phyloP scores from a whole-genome alignment of 805 yeast genomes.

The Alloascoidea hylecoeti region DNA sequence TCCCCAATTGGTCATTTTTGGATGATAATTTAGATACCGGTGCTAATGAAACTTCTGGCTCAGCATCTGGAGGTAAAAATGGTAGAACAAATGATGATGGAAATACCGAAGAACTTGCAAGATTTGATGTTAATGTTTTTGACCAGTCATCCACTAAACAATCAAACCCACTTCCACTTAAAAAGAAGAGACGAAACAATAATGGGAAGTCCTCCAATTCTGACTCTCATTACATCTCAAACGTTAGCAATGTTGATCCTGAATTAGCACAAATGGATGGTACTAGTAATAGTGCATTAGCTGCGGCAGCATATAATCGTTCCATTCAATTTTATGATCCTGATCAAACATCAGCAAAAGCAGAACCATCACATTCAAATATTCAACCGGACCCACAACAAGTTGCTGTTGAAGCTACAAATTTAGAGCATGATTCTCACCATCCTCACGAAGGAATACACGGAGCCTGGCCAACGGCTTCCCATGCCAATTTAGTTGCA shows the following conservation, averaged over 20 bases:
- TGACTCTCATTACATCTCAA: not conserved
- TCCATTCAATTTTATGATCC: not conserved
- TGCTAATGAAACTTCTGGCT: not conserved
- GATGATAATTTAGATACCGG: slow-evolving; percentile 2
- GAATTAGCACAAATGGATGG: slow-evolving; percentile 2
- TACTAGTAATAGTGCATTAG: not conserved
- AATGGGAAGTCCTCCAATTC: not conserved
- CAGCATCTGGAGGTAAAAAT: too few relatives aligned
- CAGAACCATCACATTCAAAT: not conserved
- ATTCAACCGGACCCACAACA: slow-evolving; percentile 1
- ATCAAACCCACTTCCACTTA: slow-evolving; percentile 4
- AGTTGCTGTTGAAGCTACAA: slow-evolving; percentile 1
- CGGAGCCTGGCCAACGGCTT: slow-evolving; percentile 1
- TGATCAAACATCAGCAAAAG: not conserved
- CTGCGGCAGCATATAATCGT: not conserved
- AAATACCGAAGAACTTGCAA: not conserved
- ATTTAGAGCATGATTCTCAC: not conserved
- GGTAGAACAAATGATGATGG: not conserved
- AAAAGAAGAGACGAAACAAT: slow-evolving; percentile 1
- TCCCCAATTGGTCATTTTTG: not conserved
- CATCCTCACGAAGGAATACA: too few relatives aligned
- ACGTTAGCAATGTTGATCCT: slow-evolving; percentile 6
- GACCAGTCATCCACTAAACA: not conserved
- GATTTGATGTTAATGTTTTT: not conserved
- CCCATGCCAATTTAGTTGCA: too few relatives aligned